Base-by-base conservation (phyloP, 805 yeast genomes). In the Spathaspora sp. region DNA sequence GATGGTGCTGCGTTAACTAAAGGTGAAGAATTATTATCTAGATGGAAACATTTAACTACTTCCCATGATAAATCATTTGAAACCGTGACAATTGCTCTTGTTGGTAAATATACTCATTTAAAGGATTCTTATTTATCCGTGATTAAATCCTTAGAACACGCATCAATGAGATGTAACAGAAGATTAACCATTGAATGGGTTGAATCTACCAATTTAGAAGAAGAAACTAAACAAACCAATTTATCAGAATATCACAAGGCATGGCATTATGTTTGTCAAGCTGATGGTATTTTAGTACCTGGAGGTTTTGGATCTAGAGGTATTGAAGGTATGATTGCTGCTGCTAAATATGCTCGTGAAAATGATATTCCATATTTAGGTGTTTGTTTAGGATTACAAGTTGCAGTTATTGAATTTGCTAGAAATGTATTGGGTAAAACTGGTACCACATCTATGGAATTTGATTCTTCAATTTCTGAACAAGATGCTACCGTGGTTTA, bases 261-360 rank as follows among this genome's bases (percentile, higher is more conserved):
- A 49, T 94, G 99, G 99, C 93, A 90, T 63, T 76, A 79, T 60
- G 85, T 94, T 57, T 89, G 96, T 68, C 83, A 87, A 62, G 97
- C 98, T 23, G 97, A 94, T 70, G 98, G 99, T 70, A 87, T 94
- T 57, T 80, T 94, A 53, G 97, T 94, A 52, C 99, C 99, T 40
- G 99, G 99, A 66, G 99, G 99, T 1, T 94, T 94, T 65, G 99
- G 99, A 53, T 73, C 83, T 47, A 86, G 99, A 71, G 99, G 99
- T 73, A 89, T 90, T 53, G 98, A 94, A 74, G 99, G 99, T 62
- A 94, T 94, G 99, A 79, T 94, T 67, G 76, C 89, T 39, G 99
- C 98, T 54, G 96, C 97, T 50, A 87, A 89, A 70, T 94, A 96
- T 87, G 99, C 99, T n/a, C 86, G 99, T 75, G 96, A 87, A 70